phyloP scores from a whole-genome alignment of 306 rosid genomes.

The Vicia sativa region DNA sequence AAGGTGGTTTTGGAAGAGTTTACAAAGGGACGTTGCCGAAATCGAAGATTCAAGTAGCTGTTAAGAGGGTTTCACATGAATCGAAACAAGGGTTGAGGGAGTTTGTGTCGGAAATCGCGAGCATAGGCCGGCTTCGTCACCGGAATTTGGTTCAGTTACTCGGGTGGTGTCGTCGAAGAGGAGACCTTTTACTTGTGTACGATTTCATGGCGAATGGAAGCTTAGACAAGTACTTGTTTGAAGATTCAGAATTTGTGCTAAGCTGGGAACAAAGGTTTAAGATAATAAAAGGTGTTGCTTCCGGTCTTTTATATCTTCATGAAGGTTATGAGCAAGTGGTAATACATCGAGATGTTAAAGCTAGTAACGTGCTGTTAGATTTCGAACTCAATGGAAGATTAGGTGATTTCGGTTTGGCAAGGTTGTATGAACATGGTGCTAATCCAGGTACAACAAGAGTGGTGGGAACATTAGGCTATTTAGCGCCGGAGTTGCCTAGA shows the following conservation, averaged over 20 bases:
- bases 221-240: conserved; percentile 68
- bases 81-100: conserved; percentile 82
- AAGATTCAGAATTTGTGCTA: conserved; percentile 49
- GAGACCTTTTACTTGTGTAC: conserved; percentile 74
- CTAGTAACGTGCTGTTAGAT: conserved; percentile 81
- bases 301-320: conserved; percentile 72
- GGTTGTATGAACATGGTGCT: conserved; percentile 78
- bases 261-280: conserved; percentile 75
- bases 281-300: conserved; percentile 78
- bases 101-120: conserved; percentile 81
- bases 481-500: conserved; percentile 80
- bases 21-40: conserved; percentile 70
- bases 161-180: conserved; percentile 82
- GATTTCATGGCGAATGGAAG: conserved; percentile 88
- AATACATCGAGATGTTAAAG: conserved; percentile 81
- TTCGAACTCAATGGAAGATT: conserved; percentile 68
- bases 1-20: conserved; percentile 81
- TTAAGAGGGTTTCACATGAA: conserved; percentile 75
- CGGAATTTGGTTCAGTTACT: conserved; percentile 70
- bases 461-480: conserved; percentile 80
- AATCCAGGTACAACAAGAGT: conserved; percentile 78
- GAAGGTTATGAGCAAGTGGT: conserved; percentile 86
- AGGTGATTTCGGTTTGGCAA: conserved; percentile 83
- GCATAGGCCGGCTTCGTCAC: conserved; percentile 82
- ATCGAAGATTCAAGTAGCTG: conserved; percentile 64